phyloP scores from a whole-genome alignment of 2,329 filamentous ascomycete genomes.

The Paecilomyces sp. region DNA sequence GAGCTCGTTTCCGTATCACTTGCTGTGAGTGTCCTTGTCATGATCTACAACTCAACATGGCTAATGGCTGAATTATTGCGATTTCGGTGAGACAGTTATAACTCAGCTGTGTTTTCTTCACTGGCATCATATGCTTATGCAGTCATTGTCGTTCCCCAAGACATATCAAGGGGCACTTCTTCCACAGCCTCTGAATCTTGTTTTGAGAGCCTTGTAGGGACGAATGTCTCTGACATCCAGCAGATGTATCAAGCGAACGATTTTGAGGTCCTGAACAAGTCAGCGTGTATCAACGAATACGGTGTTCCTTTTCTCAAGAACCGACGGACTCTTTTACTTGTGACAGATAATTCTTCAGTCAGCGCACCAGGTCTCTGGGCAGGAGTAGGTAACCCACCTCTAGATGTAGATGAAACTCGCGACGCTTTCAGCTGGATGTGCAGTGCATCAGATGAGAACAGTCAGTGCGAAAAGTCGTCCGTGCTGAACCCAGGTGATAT shows the following conservation, averaged over 20 bases:
- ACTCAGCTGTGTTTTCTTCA: slow-evolving; percentile 6
- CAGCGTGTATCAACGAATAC: slow-evolving; percentile 7
- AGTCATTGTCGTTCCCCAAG: slow-evolving; percentile 7
- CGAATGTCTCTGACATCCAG: not conserved
- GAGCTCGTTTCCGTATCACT: slow-evolving; percentile 11
- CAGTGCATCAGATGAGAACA: not conserved
- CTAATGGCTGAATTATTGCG: no score
- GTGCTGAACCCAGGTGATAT: not conserved
- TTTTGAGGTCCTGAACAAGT: slow-evolving; percentile 4
- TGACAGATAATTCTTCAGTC: not conserved
- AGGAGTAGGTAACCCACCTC: not conserved
- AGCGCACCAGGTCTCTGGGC: not conserved
- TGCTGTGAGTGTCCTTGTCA: slow-evolving; percentile 4
- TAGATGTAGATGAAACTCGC: not conserved
- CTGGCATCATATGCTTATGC: slow-evolving; percentile 11
- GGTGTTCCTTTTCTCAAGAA: slow-evolving; percentile 5
- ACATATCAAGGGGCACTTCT: not conserved
- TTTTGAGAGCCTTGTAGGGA: not conserved
- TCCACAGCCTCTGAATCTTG: not conserved
- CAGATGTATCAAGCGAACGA: not conserved
- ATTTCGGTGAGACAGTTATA: slow-evolving; percentile 7
- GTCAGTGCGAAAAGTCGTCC: not conserved
- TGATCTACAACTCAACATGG: no score
- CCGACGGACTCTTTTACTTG: slow-evolving; percentile 6
- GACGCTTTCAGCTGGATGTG: not conserved